Evolutionary conservation across 2,329 filamentous ascomycete species (phyloP), one percentile per base, ranked within the genome.

Genomic region (Diaporthe ilicicola): DNA sequence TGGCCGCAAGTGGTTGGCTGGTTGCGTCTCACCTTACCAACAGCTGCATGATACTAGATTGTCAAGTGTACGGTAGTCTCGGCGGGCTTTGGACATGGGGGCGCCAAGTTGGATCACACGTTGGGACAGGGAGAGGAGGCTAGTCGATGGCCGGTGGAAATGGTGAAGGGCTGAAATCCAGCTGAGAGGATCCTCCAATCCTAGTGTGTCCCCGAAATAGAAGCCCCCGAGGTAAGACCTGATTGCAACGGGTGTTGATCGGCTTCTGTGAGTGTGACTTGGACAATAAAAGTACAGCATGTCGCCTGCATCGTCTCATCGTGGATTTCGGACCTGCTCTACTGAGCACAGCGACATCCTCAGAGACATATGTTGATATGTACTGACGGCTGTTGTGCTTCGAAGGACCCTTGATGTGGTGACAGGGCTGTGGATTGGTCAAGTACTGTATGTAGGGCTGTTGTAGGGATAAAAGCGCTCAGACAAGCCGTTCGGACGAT

Each of bases 1-100:
- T 54, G 68, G 68, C 69, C 55, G 55, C 32, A 48, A 24, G 17
- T 65, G 68, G 66, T 59, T 70, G 68, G 64, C 61, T 70, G 68
- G 46, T 42, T 44, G 22, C 24, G 59, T 62, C 22, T 72, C 22
- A 65, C 65, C 15, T 44, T 37, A 29, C 39, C 61, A 56, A 51
- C 65, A 67, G 69, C 65, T 65, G 66, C 50, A 71, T 68, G 46
- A 24, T 69, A 59, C 55, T 62, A 42, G 53, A 50, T 50, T 61
- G 51, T 46, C 22, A 54, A 55, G 42, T 61, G 44, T n/a, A 53
- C 56, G 32, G 42, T 67, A 46, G 61, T 19, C 29, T 50, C 34
- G 32, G 29, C 37, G 27, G 24, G 53, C 50, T 53, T 59, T 68
- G 65, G 32, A 67, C 54, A 54, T 67, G 65, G 65, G 65, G 51